Conservation (phyloP, 2,329 filamentous ascomycete genomes). For the Cadophora luteo-olivacea region DNA sequence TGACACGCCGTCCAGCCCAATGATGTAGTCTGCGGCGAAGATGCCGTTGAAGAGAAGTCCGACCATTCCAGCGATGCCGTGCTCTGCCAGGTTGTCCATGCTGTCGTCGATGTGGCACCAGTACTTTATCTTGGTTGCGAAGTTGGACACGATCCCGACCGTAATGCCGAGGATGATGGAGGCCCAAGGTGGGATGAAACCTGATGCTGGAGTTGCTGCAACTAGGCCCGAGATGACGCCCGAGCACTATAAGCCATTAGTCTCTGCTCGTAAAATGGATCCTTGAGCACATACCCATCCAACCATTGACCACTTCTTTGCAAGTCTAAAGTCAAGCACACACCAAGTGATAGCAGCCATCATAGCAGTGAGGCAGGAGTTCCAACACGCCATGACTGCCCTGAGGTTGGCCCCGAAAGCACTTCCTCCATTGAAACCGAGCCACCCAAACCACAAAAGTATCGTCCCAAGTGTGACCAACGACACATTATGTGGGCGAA, state of each 20-base stretch:
- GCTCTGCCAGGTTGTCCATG: conserved; percentile 74
- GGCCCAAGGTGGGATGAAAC: conserved; percentile 71
- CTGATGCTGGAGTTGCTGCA: conserved; percentile 71
- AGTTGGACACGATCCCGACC: conserved; percentile 61
- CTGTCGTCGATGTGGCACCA: conserved; percentile 70
- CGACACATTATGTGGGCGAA: conserved; percentile 97
- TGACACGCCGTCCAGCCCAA: conserved; percentile 79
- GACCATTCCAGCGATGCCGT: conserved; percentile 71
- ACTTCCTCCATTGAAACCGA: conserved; percentile 97
- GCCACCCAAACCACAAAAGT: conserved; percentile 97
- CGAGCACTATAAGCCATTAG: conserved; percentile 56
- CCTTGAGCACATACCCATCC: conserved; percentile 52
- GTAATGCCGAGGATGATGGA: conserved; percentile 68
- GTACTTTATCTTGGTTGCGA: conserved; percentile 42
- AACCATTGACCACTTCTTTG: conserved; percentile 57
- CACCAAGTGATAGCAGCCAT: conserved; percentile 94
- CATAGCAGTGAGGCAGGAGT: conserved; percentile 80
- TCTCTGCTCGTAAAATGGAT: background rate
- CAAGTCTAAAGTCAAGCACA: conserved; percentile 88
- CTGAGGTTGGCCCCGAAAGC: conserved; percentile 92
- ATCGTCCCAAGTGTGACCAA: conserved; percentile 94
- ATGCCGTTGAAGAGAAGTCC: conserved; percentile 75
- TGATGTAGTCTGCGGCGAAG: conserved; percentile 72
- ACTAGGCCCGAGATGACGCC: conserved; percentile 74
- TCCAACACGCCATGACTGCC: conserved; percentile 96